These are phyloP conservation scores for Ophiostoma australiae DNA, from an alignment of 2,329 filamentous ascomycete species.

Conservation along the genomic window DNA sequence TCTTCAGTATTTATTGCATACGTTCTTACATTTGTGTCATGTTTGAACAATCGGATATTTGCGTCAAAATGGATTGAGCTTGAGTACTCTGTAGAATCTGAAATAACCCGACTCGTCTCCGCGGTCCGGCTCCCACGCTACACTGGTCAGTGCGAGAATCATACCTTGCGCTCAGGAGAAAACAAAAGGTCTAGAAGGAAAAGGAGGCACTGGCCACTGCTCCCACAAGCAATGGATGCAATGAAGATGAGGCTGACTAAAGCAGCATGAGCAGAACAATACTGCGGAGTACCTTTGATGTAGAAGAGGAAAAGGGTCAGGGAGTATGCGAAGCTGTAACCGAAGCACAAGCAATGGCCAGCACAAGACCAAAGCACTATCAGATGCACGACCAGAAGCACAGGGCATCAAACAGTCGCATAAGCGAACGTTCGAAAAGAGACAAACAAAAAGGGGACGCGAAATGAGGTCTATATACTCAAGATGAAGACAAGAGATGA, in stretches of 20 bases:
- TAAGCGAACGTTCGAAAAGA: background rate
- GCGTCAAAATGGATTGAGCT: too few species aligned
- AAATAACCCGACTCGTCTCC: background rate
- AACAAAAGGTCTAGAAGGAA: background rate
- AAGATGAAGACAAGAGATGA: background rate
- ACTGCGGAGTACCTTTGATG: background rate
- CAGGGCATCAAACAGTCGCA: background rate
- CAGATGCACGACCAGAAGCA: background rate
- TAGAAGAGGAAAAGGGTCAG: background rate
- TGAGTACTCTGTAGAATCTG: background rate
- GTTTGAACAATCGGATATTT: too few species aligned
- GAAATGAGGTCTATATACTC: background rate
- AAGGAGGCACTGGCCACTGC: background rate
- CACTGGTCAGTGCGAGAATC: background rate
- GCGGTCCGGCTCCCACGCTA: background rate
- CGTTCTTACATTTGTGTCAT: background rate
- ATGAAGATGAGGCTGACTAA: background rate
- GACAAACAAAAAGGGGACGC: background rate
- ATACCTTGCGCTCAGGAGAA: background rate
- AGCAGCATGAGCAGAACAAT: background rate
- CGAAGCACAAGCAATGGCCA: background rate
- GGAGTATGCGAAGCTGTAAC: background rate
- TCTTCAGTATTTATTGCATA: background rate
- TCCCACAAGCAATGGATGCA: background rate
- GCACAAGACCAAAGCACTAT: too few species aligned